phyloP scores from a whole-genome alignment of 257 asterid species.

The Salvia miltiorrhiza region DNA sequence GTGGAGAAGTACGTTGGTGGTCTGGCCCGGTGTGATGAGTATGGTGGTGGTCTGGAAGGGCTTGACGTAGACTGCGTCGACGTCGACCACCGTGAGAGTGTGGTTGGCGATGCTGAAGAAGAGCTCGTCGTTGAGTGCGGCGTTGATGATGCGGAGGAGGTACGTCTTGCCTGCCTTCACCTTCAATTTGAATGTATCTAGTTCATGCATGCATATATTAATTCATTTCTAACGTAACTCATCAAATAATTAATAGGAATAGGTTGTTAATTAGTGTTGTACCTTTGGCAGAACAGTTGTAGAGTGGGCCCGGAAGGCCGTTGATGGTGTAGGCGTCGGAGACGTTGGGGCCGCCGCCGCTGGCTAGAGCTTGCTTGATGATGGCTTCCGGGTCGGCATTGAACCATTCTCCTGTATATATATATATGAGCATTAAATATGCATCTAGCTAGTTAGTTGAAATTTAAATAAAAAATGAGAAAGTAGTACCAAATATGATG shows the following conservation, averaged over 20 bases:
- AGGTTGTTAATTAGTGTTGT: background rate
- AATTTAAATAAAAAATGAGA: no score
- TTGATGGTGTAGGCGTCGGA: constrained; percentile 51
- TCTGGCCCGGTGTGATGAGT: constrained; percentile 42
- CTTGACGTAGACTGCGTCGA: constrained; percentile 42
- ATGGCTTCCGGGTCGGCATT: constrained; percentile 36
- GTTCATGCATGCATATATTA: no score
- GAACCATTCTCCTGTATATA: constrained; percentile 46
- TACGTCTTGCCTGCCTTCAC: constrained; percentile 33
- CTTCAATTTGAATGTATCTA: constrained; percentile 39
- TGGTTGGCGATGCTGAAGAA: constrained; percentile 52
- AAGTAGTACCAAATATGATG: constrained; percentile 45
- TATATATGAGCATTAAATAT: no score
- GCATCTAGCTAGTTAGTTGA: no score
- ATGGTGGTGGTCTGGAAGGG: constrained; percentile 36
- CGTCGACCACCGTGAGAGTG: constrained; percentile 37
- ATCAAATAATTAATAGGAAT: no score
- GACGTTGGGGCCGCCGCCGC: constrained; percentile 42
- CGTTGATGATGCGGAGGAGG: constrained; percentile 42
- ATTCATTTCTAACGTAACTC: no score
- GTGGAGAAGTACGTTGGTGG: constrained; percentile 36
- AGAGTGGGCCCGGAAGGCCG: constrained; percentile 43
- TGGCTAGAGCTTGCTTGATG: constrained; percentile 30
- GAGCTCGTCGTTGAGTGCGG: constrained; percentile 3
- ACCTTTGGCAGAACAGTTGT: constrained; percentile 45